Conservation (phyloP, 2,329 filamentous ascomycete species). For the Talaromyces sp. region DNA sequence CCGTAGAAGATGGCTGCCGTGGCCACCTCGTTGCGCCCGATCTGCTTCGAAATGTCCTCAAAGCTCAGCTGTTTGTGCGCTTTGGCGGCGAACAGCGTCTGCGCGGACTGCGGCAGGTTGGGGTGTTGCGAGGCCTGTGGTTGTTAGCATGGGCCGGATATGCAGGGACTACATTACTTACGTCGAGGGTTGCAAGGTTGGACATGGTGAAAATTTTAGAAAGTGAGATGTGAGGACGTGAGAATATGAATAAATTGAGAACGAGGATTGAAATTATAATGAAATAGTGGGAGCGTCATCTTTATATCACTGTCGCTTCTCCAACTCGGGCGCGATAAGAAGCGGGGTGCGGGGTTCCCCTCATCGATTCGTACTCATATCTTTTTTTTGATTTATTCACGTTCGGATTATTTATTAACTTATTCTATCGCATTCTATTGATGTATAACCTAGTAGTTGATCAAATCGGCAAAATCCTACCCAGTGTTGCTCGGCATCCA, state of each 20-base stretch:
- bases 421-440: too few relatives aligned
- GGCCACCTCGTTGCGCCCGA: conserved; percentile 76
- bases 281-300: background rate
- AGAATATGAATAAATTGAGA: background rate
- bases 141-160: background rate
- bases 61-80: conserved; percentile 69
- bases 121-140: conserved; percentile 33
- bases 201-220: conserved; percentile 24
- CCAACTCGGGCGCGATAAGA: background rate
- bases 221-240: background rate
- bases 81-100: conserved; percentile 75
- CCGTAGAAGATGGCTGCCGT: conserved; percentile 88
- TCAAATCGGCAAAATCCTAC: too few relatives aligned
- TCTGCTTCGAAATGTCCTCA: conserved; percentile 65
- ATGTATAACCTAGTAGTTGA: too few relatives aligned
- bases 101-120: conserved; percentile 64
- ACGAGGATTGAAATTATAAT: background rate
- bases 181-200: conserved; percentile 38
- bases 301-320: background rate
- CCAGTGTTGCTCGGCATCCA: too few relatives aligned
- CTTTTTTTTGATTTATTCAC: background rate
- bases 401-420: too few relatives aligned
- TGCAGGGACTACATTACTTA: conserved; percentile 16
- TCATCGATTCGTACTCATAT: background rate
- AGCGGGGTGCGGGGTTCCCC: conserved; percentile 5